phyloP scores from a whole-genome alignment of 352 stramenopile genomes.

The Sclerospora graminicola region DNA sequence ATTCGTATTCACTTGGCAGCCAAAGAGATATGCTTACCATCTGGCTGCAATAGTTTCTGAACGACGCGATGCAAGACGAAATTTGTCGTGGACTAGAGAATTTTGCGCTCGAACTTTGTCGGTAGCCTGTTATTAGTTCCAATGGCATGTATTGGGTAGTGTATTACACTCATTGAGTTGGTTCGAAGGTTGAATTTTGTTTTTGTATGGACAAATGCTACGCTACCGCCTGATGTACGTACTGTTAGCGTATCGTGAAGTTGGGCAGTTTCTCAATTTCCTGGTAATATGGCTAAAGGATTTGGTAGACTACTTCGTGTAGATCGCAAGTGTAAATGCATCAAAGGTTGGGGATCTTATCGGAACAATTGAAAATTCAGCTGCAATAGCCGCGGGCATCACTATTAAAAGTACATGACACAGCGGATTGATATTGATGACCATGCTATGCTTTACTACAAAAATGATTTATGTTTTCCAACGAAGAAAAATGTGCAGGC shows the following conservation, averaged over 20 bases:
- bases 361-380: constrained; percentile 71
- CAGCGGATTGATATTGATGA: constrained; percentile 54
- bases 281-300: constrained; percentile 22
- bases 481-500: constrained; percentile 25
- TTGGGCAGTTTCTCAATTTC: neutral
- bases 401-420: constrained; percentile 64
- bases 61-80: constrained; percentile 13
- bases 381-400: constrained; percentile 54
- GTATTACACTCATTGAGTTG: neutral
- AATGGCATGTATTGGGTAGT: neutral
- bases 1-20: neutral
- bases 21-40: constrained; percentile 2
- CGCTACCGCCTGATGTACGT: constrained; percentile 45
- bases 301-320: constrained; percentile 64
- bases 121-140: neutral
- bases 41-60: constrained; percentile 10
- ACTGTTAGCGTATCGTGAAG: neutral
- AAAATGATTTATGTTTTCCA: constrained; percentile 9
- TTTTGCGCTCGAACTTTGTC: constrained; percentile 28
- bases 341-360: constrained; percentile 52
- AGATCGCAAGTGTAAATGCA: constrained; percentile 53
- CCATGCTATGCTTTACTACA: constrained; percentile 8
- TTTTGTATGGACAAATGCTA: constrained; percentile 23
- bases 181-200: constrained; percentile 2
- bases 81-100: constrained; percentile 41